Percentiles rank a stretch among this genome's conserved stretches.
phyloP scores from a whole-genome alignment of 805 yeast genomes.

The Groenewaldozyma salmanticensis region DNA sequence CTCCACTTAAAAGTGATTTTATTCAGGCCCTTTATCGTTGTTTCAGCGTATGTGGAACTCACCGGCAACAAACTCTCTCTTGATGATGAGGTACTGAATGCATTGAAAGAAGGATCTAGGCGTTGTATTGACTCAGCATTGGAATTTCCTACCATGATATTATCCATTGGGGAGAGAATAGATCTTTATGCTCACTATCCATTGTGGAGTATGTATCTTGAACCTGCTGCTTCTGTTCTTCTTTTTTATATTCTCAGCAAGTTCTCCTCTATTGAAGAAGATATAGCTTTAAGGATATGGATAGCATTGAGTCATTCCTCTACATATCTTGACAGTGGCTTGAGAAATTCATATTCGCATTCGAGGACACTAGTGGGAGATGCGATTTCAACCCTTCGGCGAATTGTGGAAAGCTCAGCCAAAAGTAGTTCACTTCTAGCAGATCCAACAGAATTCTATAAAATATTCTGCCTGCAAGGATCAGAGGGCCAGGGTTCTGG shows the following conservation, averaged over 20 bases:
- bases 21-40: slow-evolving; percentile 7
- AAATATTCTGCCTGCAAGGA: slow-evolving; percentile 2
- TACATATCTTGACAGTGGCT: slow-evolving; percentile 8
- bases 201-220: slow-evolving; percentile 8
- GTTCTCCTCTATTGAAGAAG: slow-evolving; percentile 1
- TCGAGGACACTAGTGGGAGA: slow-evolving; percentile 3
- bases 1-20: slow-evolving; percentile 5
- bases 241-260: slow-evolving; percentile 7
- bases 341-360: slow-evolving; percentile 1
- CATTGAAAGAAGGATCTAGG: slow-evolving; percentile 1
- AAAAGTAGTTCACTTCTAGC: background rate
- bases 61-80: background rate
- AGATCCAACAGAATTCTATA: slow-evolving; percentile 3
- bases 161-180: slow-evolving; percentile 7
- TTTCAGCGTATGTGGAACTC: slow-evolving; percentile 6
- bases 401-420: slow-evolving; percentile 1
- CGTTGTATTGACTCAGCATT: slow-evolving; percentile 6
- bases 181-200: slow-evolving; percentile 1
- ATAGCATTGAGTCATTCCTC: slow-evolving; percentile 6
- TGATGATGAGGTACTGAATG: background rate
- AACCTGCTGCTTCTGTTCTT: slow-evolving; percentile 5
- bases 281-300: slow-evolving; percentile 9
- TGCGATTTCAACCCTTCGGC: slow-evolving; percentile 1
- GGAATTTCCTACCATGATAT: slow-evolving; percentile 8
- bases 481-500: too few relatives aligned